These are phyloP conservation scores for Sarocladiaceae sp. DNA, from an alignment of 2,329 filamentous ascomycete species.

Conservation along the genomic window DNA sequence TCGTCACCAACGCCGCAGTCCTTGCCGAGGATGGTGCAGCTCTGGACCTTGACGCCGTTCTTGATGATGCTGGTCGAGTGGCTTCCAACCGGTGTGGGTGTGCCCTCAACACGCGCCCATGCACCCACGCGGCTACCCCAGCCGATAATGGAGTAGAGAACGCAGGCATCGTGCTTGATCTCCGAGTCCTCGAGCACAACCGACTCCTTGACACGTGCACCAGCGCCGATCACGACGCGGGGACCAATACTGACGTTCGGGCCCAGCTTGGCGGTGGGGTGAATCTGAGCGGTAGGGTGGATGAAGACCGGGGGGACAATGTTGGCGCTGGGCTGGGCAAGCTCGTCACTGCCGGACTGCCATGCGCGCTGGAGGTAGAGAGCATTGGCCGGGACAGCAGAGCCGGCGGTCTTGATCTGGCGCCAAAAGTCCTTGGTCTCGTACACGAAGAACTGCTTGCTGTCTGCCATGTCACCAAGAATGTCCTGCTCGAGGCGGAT, in stretches of 20 bases:
- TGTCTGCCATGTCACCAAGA: conserved; percentile 89
- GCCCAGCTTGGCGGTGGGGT: conserved; percentile 92
- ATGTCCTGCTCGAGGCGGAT: conserved; percentile 97
- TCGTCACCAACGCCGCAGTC: conserved; percentile 93
- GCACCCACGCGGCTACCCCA: conserved; percentile 94
- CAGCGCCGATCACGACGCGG: conserved; percentile 76
- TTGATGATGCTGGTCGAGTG: conserved; percentile 94
- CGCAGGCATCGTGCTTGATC: conserved; percentile 93
- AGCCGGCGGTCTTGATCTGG: conserved; percentile 98
- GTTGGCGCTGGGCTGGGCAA: conserved; percentile 75
- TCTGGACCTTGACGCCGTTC: conserved; percentile 97
- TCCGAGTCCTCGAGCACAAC: conserved; percentile 93
- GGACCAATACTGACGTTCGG: conserved; percentile 95
- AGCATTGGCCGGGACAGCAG: conserved; percentile 92
- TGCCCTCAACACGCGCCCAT: conserved; percentile 98
- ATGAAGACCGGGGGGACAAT: conserved; percentile 93
- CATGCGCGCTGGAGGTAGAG: conserved; percentile 92
- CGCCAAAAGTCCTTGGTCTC: conserved; percentile 99
- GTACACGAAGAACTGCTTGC: conserved; percentile 95
- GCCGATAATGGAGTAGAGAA: conserved; percentile 92
- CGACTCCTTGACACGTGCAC: conserved; percentile 88
- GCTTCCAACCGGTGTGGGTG: conserved; percentile 77
- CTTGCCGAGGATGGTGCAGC: conserved; percentile 94
- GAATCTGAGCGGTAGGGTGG: conserved; percentile 82
- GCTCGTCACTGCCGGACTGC: conserved; percentile 71